Evolutionary conservation across 108 stramenopile species (phyloP), one percentile per base, ranked within the genome.

Genomic region (Cylindrotheca fusiformis): DNA sequence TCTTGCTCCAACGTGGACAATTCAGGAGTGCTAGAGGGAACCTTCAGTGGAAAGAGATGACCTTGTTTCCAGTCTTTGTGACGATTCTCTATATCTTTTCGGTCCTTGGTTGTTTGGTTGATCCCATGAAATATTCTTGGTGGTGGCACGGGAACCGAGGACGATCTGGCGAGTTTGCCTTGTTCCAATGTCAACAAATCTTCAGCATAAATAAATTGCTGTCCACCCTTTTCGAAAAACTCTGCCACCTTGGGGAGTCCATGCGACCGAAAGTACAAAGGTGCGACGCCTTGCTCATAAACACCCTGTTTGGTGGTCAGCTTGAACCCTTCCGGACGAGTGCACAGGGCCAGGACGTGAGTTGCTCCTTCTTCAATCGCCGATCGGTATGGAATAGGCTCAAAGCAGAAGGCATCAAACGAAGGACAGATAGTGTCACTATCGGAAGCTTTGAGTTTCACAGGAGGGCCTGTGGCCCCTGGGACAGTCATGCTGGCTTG

Each of bases 381-480:
- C 28, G 83, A 82, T 45, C 90, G 70, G 46, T 78, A 88, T 5
- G 90, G 90, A 31, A 92, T 58, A 2, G 90, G 86, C 58, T 92
- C 90, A 55, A 85, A 88, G 55, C 85, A 86, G 72, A 92, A 92
- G 24, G 90, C 87, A 78, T 92, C 90, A 62, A 86, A 92, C 48
- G 51, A 68, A 1, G 58, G 52, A 6, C 50, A 10, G 58, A 67
- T 21, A 32, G 17, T 8, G 41, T 66, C 10, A 22, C 0, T 0
- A 20, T 63, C 32, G 4, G 63, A 48, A 32, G 52, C 53, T 10
- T 23, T 59, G 66, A 92, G 46, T 8, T 55, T 52, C 44, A 85
- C 61, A 5, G 90, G 90, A 10, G 79, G 68, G 4, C 90, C 87
- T 22, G 86, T 86, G 24, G 84, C 90, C 49, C 83, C 90, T 1